Base-by-base conservation (phyloP, 2,329 filamentous ascomycete species). In the Trichoderma polysporum region DNA sequence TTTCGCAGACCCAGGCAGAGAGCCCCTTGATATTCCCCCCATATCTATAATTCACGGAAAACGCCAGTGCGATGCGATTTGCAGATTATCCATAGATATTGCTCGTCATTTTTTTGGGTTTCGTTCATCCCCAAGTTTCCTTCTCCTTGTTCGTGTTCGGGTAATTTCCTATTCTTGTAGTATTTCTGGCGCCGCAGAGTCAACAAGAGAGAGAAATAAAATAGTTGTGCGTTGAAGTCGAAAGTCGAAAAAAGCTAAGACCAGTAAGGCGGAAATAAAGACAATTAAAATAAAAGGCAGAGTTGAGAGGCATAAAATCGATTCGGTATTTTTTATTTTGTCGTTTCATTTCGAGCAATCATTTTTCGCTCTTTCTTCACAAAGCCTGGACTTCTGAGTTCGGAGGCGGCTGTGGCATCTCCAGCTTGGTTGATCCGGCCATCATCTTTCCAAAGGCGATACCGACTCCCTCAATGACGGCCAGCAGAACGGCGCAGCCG, bases 401-500 rank as follows among this genome's bases (percentile, higher is more conserved):
- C n/a, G 75, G 75, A 52, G 76, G 76, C 19, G 74, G 73, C 67
- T 76, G 73, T 27, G 76, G 76, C 63, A 76, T 57, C 82, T 97
- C 93, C 73, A 97, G 83, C 82, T 90, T 90, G 70, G 93, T 97
- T 78, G 90, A 91, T 70, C 93, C 91, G 39, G 94, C 92, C 87
- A 97, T 91, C 90, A 97, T 93, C 79, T 94, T 90, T 79, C 93
- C 91, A 83, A 97, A 94, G 9, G 92, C 94, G 76, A 99, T 98
- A 74, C 94, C 94, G 65, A 98, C 95, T 74, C 95, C 94, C 81
- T 99, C 94, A 70, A 99, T 98, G 71, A 99, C 94, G 59, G 92
- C 95, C 53, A 99, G 85, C 75, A 99, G 86, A 71, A 97, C 91
- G 29, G 93, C 95, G 79, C 95, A 98, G 73, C 94, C 95, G 75